Conservation (phyloP, 495 filamentous ascomycete species). For the Daldinia decipiens region DNA sequence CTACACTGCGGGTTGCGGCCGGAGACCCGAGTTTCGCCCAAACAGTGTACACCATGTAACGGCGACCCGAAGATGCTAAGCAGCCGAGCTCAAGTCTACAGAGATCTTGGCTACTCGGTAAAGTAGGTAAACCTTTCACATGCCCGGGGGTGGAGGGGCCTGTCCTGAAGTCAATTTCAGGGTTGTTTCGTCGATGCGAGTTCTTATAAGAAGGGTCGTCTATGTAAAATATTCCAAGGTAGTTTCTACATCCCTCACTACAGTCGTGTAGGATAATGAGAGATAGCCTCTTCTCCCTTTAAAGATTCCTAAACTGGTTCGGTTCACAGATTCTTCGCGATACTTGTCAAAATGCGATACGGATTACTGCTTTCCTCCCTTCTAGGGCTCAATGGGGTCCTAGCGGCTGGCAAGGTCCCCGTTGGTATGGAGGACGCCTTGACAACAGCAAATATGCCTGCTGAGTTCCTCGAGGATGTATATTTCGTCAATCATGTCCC, state of each 20-base stretch:
- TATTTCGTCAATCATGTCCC: constrained; percentile 36
- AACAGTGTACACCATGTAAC: background rate
- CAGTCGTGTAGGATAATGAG: background rate
- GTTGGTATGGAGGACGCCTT: constrained; percentile 59
- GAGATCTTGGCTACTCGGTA: background rate
- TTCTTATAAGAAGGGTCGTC: constrained; percentile 2
- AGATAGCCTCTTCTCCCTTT: background rate
- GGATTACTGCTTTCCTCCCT: constrained; percentile 23
- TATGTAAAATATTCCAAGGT: background rate
- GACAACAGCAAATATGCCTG: constrained; percentile 38
- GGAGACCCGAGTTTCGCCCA: constrained; percentile 1
- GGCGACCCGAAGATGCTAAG: background rate
- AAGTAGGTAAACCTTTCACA: background rate
- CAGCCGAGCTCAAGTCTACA: background rate
- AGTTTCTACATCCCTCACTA: background rate
- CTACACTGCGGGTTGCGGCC: constrained; percentile 10
- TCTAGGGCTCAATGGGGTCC: constrained; percentile 26
- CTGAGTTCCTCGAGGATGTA: constrained; percentile 27
- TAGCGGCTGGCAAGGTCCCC: constrained; percentile 39
- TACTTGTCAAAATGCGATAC: constrained; percentile 14
- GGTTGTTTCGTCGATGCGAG: background rate
- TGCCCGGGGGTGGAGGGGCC: background rate
- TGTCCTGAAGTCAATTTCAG: background rate
- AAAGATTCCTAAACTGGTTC: background rate
- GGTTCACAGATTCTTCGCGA: no score